phyloP scores from a whole-genome alignment of 495 filamentous ascomycete species.

The Penicillium verhagenii region DNA sequence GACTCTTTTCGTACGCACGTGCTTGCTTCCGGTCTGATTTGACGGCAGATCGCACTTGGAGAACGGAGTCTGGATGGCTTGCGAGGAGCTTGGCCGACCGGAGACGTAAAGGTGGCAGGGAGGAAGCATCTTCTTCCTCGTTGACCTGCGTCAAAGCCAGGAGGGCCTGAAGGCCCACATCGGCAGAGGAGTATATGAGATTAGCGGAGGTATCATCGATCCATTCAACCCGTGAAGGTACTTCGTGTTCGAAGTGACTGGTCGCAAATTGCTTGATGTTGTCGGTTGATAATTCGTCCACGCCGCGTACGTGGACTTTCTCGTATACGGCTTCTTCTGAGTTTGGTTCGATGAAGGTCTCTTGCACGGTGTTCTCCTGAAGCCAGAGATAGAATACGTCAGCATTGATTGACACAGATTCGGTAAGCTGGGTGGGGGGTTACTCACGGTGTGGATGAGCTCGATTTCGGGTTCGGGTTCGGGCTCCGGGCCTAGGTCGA shows the following conservation, averaged over 20 bases:
- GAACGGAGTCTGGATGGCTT: constrained; percentile 62
- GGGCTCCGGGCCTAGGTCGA: constrained; percentile 57
- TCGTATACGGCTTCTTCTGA: constrained; percentile 38
- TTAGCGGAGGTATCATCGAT: constrained; percentile 93
- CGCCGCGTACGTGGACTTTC: constrained; percentile 80
- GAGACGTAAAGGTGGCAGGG: constrained; percentile 46
- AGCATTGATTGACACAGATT: not conserved
- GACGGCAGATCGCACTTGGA: constrained; percentile 73
- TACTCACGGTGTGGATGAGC: constrained; percentile 37
- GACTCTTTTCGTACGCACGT: constrained; percentile 74
- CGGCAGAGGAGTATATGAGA: constrained; percentile 67
- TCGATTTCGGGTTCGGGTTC: constrained; percentile 45
- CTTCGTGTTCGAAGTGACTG: constrained; percentile 57
- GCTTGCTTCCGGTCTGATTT: constrained; percentile 74
- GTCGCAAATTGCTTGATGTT: constrained; percentile 70
- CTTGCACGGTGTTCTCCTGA: constrained; percentile 26
- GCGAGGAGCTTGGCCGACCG: constrained; percentile 63
- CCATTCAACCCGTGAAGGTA: constrained; percentile 75
- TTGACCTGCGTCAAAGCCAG: constrained; percentile 52
- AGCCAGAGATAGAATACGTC: not conserved
- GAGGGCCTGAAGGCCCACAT: constrained; percentile 73
- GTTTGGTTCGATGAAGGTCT: constrained; percentile 25
- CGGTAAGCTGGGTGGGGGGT: too few relatives aligned
- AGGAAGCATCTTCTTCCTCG: constrained; percentile 37
- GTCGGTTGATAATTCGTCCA: constrained; percentile 76